Conservation (phyloP, 768 basidiomycete species). For the Daedaleopsis nitida region DNA sequence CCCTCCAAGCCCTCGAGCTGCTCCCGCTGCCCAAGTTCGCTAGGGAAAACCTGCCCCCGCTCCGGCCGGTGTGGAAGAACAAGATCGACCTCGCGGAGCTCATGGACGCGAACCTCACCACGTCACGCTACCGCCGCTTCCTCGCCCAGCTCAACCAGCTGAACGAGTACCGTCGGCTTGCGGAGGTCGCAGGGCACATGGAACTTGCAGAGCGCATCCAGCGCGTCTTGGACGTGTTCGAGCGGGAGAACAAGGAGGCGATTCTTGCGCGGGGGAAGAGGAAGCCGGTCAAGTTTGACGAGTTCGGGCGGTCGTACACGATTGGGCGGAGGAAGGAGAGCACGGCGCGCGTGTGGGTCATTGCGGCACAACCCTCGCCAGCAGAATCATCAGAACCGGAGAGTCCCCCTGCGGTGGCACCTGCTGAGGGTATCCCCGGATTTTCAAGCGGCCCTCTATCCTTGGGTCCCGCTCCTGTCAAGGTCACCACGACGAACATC, state of each 20-base stretch:
- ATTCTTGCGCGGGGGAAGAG: slow-evolving; percentile 50
- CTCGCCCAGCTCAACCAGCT: slow-evolving; percentile 65
- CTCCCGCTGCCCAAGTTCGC: slow-evolving; percentile 79
- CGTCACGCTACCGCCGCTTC: slow-evolving; percentile 69
- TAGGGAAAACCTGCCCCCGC: slow-evolving; percentile 55
- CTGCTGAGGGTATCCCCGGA: slow-evolving; percentile 5
- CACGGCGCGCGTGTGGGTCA: slow-evolving; percentile 91
- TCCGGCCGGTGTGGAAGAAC: slow-evolving; percentile 70
- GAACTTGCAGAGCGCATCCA: slow-evolving; percentile 54
- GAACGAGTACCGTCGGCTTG: slow-evolving; percentile 61
- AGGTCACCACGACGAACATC: slow-evolving; percentile 61
- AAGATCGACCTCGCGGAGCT: slow-evolving; percentile 57
- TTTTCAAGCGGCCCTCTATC: slow-evolving; percentile 21
- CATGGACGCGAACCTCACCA: slow-evolving; percentile 63
- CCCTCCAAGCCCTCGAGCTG: slow-evolving; percentile 66
- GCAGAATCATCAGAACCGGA: slow-evolving; percentile 11
- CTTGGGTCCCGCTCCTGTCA: slow-evolving; percentile 20
- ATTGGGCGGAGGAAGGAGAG: slow-evolving; percentile 89
- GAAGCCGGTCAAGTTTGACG: slow-evolving; percentile 66
- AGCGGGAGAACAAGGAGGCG: slow-evolving; percentile 59
- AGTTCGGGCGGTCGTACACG: slow-evolving; percentile 82
- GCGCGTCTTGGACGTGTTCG: slow-evolving; percentile 61
- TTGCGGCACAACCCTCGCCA: slow-evolving; percentile 49
- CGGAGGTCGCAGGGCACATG: slow-evolving; percentile 56
- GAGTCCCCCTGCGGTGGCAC: slow-evolving; percentile 10